Base-by-base conservation (phyloP, 2,329 filamentous ascomycete genomes). In the Ascomycota sp. region DNA sequence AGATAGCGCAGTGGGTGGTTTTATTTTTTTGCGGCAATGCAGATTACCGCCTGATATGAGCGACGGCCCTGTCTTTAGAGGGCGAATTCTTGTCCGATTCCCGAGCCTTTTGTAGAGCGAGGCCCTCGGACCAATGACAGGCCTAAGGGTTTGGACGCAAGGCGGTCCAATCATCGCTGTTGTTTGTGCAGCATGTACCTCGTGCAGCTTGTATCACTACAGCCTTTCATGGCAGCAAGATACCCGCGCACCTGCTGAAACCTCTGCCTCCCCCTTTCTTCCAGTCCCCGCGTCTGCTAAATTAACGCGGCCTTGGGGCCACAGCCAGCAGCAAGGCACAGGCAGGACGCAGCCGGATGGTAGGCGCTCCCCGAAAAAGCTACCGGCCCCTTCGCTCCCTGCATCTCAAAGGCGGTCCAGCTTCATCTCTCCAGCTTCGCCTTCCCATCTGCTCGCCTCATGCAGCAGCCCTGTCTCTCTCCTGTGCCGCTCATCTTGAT, bases 321-420 rank as follows among this genome's bases (percentile, higher is more conserved):
- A n/a, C n/a, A n/a, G n/a, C n/a, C n/a, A n/a, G n/a, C n/a, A n/a
- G n/a, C n/a, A n/a, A n/a, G n/a, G n/a, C n/a, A n/a, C n/a, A n/a
- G n/a, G n/a, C n/a, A n/a, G n/a, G n/a, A n/a, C n/a, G n/a, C n/a
- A n/a, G n/a, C n/a, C n/a, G n/a, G n/a, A n/a, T n/a, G n/a, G n/a
- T n/a, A n/a, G n/a, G n/a, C n/a, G n/a, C n/a, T n/a, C n/a, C 42
- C 11, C 28, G 13, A 21, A 30, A 52, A 55, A 53, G 47, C 53
- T 50, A 47, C 51, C 27, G 8, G 20, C 27, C 47, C 49, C 43
- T 47, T 47, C 36, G 32, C 30, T 31, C 25, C 26, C 26, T 8
- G 15, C 15, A 20, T 19, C 15, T 20, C 21, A 23, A 7, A 7
- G 21, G 7, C 7, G 7, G 7, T 7, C 21, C 21, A 10, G 7